phyloP scores from a whole-genome alignment of 1,139 yeast species.

The Saccharomyces hybrid region DNA sequence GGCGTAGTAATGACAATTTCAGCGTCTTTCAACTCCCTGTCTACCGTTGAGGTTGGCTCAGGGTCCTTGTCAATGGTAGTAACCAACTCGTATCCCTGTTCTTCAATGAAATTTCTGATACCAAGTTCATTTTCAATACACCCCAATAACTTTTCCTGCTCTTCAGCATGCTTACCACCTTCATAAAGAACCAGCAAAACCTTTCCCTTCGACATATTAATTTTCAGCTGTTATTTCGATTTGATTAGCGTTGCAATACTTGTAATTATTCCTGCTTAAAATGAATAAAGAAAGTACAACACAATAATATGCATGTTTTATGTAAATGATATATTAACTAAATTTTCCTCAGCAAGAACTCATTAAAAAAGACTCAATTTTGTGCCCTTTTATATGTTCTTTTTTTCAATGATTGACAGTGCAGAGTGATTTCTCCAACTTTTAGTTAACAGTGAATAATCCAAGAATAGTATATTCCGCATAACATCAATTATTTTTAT shows the following conservation, averaged over 20 bases:
- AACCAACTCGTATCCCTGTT: constrained; percentile 59
- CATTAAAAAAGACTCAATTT: no score
- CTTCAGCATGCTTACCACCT: constrained; percentile 51
- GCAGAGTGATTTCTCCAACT: no score
- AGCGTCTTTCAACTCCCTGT: no score
- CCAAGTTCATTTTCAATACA: constrained; percentile 74
- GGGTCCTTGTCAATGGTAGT: constrained; percentile 69
- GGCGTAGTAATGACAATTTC: no score
- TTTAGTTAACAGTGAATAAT: no score
- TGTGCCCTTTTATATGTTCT: no score
- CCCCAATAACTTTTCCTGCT: constrained; percentile 58
- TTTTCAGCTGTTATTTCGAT: neutral
- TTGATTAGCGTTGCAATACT: no score
- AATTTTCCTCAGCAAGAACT: neutral
- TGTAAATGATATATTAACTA: neutral
- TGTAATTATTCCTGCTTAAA: neutral
- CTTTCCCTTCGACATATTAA: constrained; percentile 24
- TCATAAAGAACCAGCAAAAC: constrained; percentile 51
- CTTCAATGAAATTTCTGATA: constrained; percentile 54
- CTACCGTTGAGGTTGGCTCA: no score
- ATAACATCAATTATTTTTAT: no score
- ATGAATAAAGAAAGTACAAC: neutral
- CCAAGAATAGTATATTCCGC: no score
- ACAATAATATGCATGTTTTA: neutral
- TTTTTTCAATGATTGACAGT: no score